phyloP scores from a whole-genome alignment of 306 rosid species.

The Hippophae tibetana region DNA sequence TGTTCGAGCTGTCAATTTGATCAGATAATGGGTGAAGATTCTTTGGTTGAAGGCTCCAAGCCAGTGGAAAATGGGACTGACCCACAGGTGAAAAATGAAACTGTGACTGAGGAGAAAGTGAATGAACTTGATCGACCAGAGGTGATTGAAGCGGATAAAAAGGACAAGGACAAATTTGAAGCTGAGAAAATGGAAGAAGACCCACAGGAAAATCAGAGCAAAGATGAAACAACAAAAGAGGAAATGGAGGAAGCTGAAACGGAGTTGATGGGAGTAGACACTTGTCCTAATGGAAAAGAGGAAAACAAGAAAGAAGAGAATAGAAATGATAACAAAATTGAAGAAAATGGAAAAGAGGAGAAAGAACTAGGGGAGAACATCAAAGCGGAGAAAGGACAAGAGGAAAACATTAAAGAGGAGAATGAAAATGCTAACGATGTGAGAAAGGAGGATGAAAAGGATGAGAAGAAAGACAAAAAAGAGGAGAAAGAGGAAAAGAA shows the following conservation, averaged over 20 bases:
- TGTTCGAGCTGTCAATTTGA: conserved; percentile 18
- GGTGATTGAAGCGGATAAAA: conserved; percentile 36
- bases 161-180: conserved; percentile 22
- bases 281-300: conserved; percentile 17
- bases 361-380: background rate
- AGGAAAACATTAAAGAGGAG: conserved; percentile 5
- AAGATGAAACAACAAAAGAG: conserved; percentile 25
- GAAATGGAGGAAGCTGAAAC: conserved; percentile 29
- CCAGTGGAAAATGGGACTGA: conserved; percentile 36
- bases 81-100: conserved; percentile 25
- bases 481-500: no score
- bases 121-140: conserved; percentile 31
- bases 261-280: conserved; percentile 38
- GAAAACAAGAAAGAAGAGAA: background rate
- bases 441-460: conserved; percentile 19
- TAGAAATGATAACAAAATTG: background rate
- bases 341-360: background rate
- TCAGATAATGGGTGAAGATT: conserved; percentile 56
- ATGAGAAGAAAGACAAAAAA: conserved; percentile 1
- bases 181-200: conserved; percentile 35
- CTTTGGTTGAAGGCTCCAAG: conserved; percentile 30
- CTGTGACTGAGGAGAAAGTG: conserved; percentile 26
- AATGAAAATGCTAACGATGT: conserved; percentile 9
- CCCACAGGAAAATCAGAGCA: conserved; percentile 28
- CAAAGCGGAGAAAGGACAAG: background rate